A percentile compares a stretch with the other conserved stretches of the same genome.
Evolutionary conservation across 2,329 filamentous ascomycete species (phyloP).

Genomic region (Didymella arachidicola): DNA sequence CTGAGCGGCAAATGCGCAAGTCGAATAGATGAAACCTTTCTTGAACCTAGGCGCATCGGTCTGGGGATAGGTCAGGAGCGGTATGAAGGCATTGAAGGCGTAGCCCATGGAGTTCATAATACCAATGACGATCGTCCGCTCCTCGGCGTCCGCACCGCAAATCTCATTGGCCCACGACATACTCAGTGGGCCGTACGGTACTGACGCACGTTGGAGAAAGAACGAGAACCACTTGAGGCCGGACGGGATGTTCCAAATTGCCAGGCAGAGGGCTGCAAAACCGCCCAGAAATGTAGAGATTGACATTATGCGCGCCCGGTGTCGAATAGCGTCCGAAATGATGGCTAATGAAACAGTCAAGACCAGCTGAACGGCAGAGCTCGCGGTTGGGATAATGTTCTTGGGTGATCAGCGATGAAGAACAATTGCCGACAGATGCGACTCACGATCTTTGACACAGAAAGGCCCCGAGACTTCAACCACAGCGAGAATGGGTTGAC

Average conservation of each 20-base stretch:
- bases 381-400: conserved; percentile 32
- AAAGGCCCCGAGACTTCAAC: conserved; percentile 24
- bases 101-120: conserved; percentile 57
- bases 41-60: conserved; percentile 27
- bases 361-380: conserved; percentile 29
- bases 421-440: neutral
- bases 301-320: conserved; percentile 28
- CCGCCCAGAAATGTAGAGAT: conserved; percentile 27
- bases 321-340: conserved; percentile 28
- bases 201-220: conserved; percentile 39
- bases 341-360: conserved; percentile 29
- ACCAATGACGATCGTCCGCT: conserved; percentile 56
- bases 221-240: conserved; percentile 46
- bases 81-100: conserved; percentile 56
- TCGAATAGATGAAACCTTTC: conserved; percentile 29
- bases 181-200: conserved; percentile 44
- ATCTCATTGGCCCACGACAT: conserved; percentile 60
- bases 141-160: conserved; percentile 54
- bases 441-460: conserved; percentile 28
- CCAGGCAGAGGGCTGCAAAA: conserved; percentile 37
- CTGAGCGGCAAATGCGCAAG: conserved; percentile 25
- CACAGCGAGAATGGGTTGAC: conserved; percentile 34
- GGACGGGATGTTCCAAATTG: conserved; percentile 42
- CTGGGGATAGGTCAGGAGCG: conserved; percentile 36
- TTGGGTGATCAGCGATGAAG: neutral